Conservation (phyloP, 768 basidiomycete genomes). For the Neoboletus brunneissimus region DNA sequence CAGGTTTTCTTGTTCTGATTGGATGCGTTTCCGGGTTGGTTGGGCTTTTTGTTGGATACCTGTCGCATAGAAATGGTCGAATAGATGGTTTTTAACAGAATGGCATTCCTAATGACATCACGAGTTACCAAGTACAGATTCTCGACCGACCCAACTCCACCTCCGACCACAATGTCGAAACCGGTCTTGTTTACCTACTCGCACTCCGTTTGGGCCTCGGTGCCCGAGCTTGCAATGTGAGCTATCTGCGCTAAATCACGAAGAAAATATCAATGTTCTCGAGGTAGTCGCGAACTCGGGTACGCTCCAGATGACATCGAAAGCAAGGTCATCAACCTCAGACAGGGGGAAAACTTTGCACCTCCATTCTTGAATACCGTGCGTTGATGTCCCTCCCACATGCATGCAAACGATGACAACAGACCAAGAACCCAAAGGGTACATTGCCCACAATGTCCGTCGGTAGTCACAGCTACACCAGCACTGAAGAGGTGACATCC, state of each 20-base stretch:
- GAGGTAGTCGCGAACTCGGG: constrained; percentile 42
- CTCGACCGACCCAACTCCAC: background rate
- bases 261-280: background rate
- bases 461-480: constrained; percentile 37
- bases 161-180: constrained; percentile 10
- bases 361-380: constrained; percentile 45
- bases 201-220: constrained; percentile 41
- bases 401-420: background rate
- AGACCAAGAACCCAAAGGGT: constrained; percentile 40
- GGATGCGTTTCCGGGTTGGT: background rate
- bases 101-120: constrained; percentile 1
- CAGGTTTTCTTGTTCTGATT: constrained; percentile 43
- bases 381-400: background rate
- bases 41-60: constrained; percentile 1
- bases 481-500: constrained; percentile 39
- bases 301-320: constrained; percentile 38
- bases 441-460: constrained; percentile 43
- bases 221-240: constrained; percentile 42
- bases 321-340: constrained; percentile 38
- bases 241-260: background rate
- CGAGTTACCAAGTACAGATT: background rate
- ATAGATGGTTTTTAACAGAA: constrained; percentile 10
- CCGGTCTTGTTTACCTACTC: constrained; percentile 37
- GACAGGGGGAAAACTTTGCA: constrained; percentile 47
- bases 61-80: background rate